A percentile compares a stretch with the other conserved stretches of the same genome.
These are phyloP conservation scores for Ramularia endophylla DNA, from an alignment of 2,329 filamentous ascomycete species.

Conservation along the genomic window DNA sequence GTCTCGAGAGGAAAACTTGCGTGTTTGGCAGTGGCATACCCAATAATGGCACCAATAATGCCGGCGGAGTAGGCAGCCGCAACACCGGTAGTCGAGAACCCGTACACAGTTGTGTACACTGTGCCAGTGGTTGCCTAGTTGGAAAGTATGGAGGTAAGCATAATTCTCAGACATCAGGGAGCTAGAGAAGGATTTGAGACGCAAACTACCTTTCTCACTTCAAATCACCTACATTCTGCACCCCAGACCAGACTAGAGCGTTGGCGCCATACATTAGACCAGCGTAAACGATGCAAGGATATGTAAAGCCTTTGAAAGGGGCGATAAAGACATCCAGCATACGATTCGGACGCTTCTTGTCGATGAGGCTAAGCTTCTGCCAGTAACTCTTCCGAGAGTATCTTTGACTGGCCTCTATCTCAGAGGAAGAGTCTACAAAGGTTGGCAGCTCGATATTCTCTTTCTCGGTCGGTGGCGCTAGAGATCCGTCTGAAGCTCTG, in stretches of 20 bases:
- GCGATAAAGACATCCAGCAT: slow-evolving; percentile 34
- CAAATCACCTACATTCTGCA: too few species aligned
- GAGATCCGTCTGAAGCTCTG: neutral
- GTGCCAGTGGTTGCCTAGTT: slow-evolving; percentile 30
- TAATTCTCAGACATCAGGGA: too few species aligned
- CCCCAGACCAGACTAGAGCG: slow-evolving; percentile 21
- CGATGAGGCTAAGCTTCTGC: slow-evolving; percentile 35
- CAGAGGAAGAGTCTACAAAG: slow-evolving; percentile 2
- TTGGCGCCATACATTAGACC: slow-evolving; percentile 24
- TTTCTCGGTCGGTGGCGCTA: neutral
- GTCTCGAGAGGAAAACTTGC: too few species aligned
- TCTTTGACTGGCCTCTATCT: slow-evolving; percentile 26
- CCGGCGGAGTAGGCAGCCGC: slow-evolving; percentile 33
- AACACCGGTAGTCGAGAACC: slow-evolving; percentile 33
- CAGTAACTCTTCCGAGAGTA: slow-evolving; percentile 38
- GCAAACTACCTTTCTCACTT: too few species aligned
- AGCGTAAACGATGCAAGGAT: slow-evolving; percentile 20
- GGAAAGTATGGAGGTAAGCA: too few species aligned
- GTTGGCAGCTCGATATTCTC: slow-evolving; percentile 5
- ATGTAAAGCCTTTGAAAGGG: slow-evolving; percentile 23
- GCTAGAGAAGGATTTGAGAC: too few species aligned
- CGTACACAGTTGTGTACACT: slow-evolving; percentile 31
- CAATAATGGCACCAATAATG: slow-evolving; percentile 32
- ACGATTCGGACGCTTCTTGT: slow-evolving; percentile 39
- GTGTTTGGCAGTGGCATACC: too few species aligned